A percentile compares a stretch with the other conserved stretches of the same genome.
Evolutionary conservation across 441 rosid genomes (phyloP).

Genomic region (Corymbia citriodora): DNA sequence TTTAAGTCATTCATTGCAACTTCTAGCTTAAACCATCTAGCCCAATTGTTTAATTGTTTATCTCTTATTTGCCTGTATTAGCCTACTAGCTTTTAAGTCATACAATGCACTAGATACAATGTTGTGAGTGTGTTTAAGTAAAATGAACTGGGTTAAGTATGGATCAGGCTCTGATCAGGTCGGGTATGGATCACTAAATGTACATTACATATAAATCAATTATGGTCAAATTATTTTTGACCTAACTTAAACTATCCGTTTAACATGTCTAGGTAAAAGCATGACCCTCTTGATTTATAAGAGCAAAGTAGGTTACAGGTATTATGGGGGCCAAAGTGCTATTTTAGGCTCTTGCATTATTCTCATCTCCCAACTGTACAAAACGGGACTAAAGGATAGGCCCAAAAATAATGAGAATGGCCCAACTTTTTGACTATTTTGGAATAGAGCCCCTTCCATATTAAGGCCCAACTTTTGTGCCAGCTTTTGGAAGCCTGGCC

Average conservation of each 20-base stretch:
- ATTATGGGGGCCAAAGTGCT: background rate
- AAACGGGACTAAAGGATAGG: background rate
- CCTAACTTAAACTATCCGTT: fast-evolving
- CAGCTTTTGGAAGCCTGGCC: background rate
- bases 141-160: background rate
- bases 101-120: background rate
- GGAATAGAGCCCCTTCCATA: background rate
- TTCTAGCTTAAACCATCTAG: no score
- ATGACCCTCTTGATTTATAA: background rate
- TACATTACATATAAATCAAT: background rate
- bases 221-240: fast-evolving
- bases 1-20: no score
- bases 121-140: background rate
- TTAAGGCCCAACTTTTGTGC: background rate
- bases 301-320: background rate
- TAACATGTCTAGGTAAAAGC: background rate
- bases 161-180: no score
- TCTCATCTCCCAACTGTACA: background rate
- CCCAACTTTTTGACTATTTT: background rate
- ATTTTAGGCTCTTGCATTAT: background rate
- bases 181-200: fast-evolving
- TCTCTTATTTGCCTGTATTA: no score
- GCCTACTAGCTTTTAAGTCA: no score
- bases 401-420: background rate
- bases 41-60: no score